Evolutionary conservation across 2,329 filamentous ascomycete species (phyloP), one percentile per base, ranked within the genome.

Genomic region (Verticillium albo-atrum): DNA sequence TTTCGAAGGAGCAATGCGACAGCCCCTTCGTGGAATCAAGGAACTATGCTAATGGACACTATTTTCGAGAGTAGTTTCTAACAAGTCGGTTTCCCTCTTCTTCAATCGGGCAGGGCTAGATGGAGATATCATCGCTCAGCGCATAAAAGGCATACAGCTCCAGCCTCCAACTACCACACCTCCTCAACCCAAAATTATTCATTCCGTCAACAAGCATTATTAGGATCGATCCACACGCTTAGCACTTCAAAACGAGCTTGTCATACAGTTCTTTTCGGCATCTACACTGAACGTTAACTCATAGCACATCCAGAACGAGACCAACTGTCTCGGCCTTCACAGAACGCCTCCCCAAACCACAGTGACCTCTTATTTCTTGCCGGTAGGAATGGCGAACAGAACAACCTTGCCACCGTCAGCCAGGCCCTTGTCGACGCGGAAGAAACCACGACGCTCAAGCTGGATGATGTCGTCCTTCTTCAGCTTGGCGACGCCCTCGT

Each of bases 391-490:
- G 66, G 73, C 75, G 70, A 86, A 86, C 64, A 86, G 67, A 17
- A 86, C 79, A 32, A 84, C 72, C 73, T 79, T 79, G 32, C 67
- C 67, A 3, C 74, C 75, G 56, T 83, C 81, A 68, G 82, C 70
- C 28, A 84, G 73, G 10, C 79, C 80, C 76, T 85, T 85, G 76
- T 98, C 94, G 27, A 96, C 88, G 57, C 94, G 83, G 80, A 90
- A 98, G 77, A 91, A 98, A 1, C 93, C 94, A 75, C 94, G 92
- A 62, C 94, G 84, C 81, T 98, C 94, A 53, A 98, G 89, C 79
- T 98, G 95, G 67, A 98, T 92, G 63, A 98, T 94, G 67, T 97
- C 92, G 69, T 92, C 90, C 72, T 87, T 88, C 82, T 92, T 92
- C 53, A 97, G 80, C 63, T 86, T 81, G 0, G 83, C 82, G 1